Evolutionary conservation across 306 rosid genomes (phyloP), one percentile per base, ranked within the genome.

Genomic region (Prunus dulcis): DNA sequence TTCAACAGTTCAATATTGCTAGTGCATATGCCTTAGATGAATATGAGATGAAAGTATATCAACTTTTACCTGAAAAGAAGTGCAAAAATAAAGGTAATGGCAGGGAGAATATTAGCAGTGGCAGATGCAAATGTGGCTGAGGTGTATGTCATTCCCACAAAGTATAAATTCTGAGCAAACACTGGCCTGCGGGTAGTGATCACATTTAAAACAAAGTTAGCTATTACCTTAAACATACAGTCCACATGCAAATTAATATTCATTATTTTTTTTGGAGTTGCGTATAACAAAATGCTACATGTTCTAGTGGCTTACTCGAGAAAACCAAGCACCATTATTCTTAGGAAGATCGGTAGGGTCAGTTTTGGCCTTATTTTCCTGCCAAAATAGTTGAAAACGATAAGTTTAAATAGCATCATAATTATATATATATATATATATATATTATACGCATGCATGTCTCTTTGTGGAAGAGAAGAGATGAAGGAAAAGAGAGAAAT

Each of bases 41-140:
- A 25, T 23, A 15, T 41, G 7, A 41, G 51, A 55, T 38, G 32
- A 69, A 80, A 56, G 47, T 52, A 23, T 11, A 20, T 11, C 41
- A 34, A 41, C 38, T 22, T 56, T 12, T 70, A 93, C 98, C 97
- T 83, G 89, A 72, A 95, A 52, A 92, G 52, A 68, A 89, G 91
- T 22, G 98, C 98, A 91, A 95, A 85, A 13, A 95, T 84, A 74
- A 95, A 92, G 23, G 98, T 92, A 90, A 94, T 87, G 46, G 98
- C 96, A 5, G 98, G 97, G 53, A 94, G 95, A 82, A 94, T 82
- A 81, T 94, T 94, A 81, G 96, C 91, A 78, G 93, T 72, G 19
- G 98, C 98, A 62, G 97, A 95, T 4, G 98, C 82, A 78, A 87
- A 95, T 3, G 98, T 92, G 20, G 98, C 97, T 1, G 97, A 89